Percentiles rank a stretch among this genome's conserved stretches.
phyloP scores from a whole-genome alignment of 2,329 filamentous ascomycete species.

The Penicillium paneum region DNA sequence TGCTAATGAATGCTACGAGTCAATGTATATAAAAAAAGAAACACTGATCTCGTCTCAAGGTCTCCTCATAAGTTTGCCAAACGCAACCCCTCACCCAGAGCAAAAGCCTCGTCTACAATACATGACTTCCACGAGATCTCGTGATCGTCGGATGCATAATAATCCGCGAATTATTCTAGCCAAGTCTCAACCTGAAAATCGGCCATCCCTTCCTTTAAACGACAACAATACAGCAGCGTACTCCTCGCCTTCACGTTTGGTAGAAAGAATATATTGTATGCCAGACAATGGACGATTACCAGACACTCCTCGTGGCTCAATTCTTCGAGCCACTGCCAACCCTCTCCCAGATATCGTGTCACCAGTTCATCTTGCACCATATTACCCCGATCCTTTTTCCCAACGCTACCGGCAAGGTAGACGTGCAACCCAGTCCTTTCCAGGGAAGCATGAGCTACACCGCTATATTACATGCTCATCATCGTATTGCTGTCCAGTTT shows the following conservation, averaged over 20 bases:
- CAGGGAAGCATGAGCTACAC: constrained; percentile 17
- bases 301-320: constrained; percentile 9
- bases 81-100: too few relatives aligned
- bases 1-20: too few relatives aligned
- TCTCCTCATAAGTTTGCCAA: too few relatives aligned
- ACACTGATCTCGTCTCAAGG: too few relatives aligned
- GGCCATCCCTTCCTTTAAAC: background rate
- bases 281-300: constrained; percentile 13
- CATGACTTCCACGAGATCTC: too few relatives aligned
- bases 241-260: constrained; percentile 4
- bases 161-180: too few relatives aligned
- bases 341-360: constrained; percentile 13
- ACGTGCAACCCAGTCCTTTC: constrained; percentile 11
- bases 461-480: constrained; percentile 5
- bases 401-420: constrained; percentile 10
- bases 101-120: too few relatives aligned
- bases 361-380: constrained; percentile 14
- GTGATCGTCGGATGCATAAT: too few relatives aligned
- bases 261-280: constrained; percentile 1
- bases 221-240: constrained; percentile 1
- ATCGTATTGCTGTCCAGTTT: too few relatives aligned
- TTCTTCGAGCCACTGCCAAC: constrained; percentile 15
- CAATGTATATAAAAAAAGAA: too few relatives aligned
- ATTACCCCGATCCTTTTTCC: constrained; percentile 10
- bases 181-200: too few relatives aligned